Evolutionary conservation across 345 rosid genomes (phyloP).

Genomic region (Limnanthes douglasii): DNA sequence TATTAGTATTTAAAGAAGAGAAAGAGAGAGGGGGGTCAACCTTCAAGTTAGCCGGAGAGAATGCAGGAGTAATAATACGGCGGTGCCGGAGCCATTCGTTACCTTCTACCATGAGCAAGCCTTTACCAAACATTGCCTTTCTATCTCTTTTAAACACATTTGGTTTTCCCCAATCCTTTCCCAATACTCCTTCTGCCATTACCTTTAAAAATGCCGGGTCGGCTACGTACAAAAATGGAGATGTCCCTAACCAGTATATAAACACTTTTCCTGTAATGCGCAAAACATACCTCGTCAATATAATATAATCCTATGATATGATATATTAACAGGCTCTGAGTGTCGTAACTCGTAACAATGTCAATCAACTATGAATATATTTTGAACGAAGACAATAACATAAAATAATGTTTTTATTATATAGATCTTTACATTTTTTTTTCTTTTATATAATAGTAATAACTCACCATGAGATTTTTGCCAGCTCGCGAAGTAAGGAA

Average conservation of each 20-base stretch:
- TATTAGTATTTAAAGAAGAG: no score
- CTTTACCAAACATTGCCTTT: conserved; percentile 86
- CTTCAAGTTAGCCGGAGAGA: conserved; percentile 69
- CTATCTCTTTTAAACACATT: conserved; percentile 66
- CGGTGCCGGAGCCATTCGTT: conserved; percentile 91
- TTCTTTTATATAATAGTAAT: background rate
- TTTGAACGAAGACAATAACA: no score
- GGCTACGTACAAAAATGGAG: conserved; percentile 83
- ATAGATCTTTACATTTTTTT: background rate
- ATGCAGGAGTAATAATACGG: conserved; percentile 78
- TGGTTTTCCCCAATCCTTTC: conserved; percentile 96
- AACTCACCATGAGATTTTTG: conserved; percentile 55
- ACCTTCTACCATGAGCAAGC: conserved; percentile 79
- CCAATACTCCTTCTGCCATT: conserved; percentile 68
- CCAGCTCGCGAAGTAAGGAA: conserved; percentile 79
- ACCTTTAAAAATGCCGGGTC: conserved; percentile 74
- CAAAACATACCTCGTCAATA: no score
- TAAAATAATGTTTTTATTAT: background rate
- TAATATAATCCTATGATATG: no score
- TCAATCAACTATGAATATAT: no score
- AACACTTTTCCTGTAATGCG: conserved; percentile 94
- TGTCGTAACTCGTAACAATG: background rate
- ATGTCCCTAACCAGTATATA: conserved; percentile 85
- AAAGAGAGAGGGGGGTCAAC: no score
- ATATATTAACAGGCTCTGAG: background rate